A percentile compares a stretch with the other conserved stretches of the same genome.
These are phyloP conservation scores for Hamamelis virginiana DNA, from an alignment of 164 flowering plant species.

Conservation along the genomic window DNA sequence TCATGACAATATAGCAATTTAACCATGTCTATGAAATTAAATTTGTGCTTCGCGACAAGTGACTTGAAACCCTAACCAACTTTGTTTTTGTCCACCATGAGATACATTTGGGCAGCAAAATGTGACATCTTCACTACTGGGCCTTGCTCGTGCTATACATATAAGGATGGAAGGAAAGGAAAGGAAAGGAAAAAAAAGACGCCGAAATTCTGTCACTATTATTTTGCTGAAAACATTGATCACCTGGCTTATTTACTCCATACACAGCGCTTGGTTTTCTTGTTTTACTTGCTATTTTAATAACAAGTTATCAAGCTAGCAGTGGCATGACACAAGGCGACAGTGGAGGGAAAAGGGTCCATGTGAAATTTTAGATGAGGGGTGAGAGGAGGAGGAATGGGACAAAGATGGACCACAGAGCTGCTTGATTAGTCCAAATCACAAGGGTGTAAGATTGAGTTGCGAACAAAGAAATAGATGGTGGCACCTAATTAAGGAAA, in stretches of 20 bases:
- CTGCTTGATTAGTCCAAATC: conserved; percentile 24
- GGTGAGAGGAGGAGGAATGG: not conserved
- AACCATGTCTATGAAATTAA: too few relatives aligned
- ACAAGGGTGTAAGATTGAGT: conserved; percentile 9
- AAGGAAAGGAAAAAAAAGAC: too few relatives aligned
- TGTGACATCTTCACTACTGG: not conserved
- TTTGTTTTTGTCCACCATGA: not conserved
- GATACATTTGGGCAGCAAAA: not conserved
- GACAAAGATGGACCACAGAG: not conserved
- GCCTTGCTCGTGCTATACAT: not conserved
- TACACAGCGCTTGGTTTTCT: not conserved
- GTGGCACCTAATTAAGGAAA: conserved; percentile 46
- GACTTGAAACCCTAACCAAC: conserved; percentile 10
- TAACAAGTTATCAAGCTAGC: too few relatives aligned
- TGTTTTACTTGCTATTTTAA: too few relatives aligned
- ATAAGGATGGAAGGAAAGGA: not conserved
- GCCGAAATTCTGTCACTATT: not conserved
- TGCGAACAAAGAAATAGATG: conserved; percentile 14
- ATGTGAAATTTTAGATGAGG: not conserved
- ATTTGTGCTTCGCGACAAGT: not conserved
- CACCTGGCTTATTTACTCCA: not conserved
- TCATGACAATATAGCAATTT: too few relatives aligned
- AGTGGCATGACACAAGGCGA: too few relatives aligned
- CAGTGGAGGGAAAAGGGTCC: too few relatives aligned
- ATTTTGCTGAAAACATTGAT: not conserved